phyloP scores from a whole-genome alignment of 1,139 yeast species.

The Yamadazyma epiphylla region DNA sequence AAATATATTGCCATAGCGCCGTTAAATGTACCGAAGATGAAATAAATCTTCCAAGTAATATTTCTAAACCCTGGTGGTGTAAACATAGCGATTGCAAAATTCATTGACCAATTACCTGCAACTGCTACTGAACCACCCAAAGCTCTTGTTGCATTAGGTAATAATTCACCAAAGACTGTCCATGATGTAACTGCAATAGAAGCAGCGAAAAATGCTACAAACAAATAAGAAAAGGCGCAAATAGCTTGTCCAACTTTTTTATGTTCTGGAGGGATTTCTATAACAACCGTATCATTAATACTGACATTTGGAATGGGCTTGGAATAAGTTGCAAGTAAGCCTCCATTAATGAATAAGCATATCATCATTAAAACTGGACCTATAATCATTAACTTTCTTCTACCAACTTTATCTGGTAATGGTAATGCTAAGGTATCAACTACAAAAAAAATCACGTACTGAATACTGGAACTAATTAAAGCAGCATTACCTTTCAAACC shows the following conservation, averaged over 20 bases:
- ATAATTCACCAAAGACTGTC: constrained; percentile 19
- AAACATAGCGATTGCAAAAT: constrained; percentile 43
- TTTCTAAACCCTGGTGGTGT: constrained; percentile 27
- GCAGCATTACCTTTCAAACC: constrained; percentile 25
- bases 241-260: constrained; percentile 43
- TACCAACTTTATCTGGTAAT: constrained; percentile 50
- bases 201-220: constrained; percentile 46
- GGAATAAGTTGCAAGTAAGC: constrained; percentile 27
- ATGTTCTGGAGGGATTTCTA: constrained; percentile 30
- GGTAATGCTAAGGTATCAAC: constrained; percentile 42
- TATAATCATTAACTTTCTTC: constrained; percentile 43
- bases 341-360: constrained; percentile 42
- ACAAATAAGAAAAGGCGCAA: constrained; percentile 50
- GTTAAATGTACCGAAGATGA: constrained; percentile 43
- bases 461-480: constrained; percentile 29
- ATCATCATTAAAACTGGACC: constrained; percentile 44
- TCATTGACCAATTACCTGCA: constrained; percentile 45
- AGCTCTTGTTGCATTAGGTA: not conserved
- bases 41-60: constrained; percentile 43
- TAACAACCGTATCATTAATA: constrained; percentile 36
- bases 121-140: constrained; percentile 44
- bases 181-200: constrained; percentile 36
- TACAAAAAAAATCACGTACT: constrained; percentile 34
- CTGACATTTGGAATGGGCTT: constrained; percentile 24
- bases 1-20: constrained; percentile 51